Evolutionary conservation across 805 yeast genomes (phyloP), one percentile per base, ranked within the genome.

Genomic region (Ogataea chonburiensis): DNA sequence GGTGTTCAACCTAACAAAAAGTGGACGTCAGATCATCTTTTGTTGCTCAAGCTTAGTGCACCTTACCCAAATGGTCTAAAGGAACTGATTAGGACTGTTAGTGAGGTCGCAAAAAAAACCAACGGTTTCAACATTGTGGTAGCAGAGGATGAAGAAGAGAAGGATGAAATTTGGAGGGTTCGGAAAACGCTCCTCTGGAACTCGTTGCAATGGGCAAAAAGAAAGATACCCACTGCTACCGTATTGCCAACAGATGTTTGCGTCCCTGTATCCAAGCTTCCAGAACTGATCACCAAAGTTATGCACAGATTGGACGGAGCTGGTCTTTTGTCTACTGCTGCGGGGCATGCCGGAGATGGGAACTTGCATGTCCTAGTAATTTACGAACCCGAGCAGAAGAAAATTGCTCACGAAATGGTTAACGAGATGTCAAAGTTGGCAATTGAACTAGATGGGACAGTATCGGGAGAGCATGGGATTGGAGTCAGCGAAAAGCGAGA

Each of bases 401-500:
- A 62, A 1, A 58, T 56, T 15, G 80, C 77, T 3, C 71, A 73
- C 40, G 50, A 55, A 9, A 50, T 81, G 9, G 79, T 81, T 10
- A 68, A 71, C 17, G 66, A 73, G 33, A 78, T 86, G 82, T 83
- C 82, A 31, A 53, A 68, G 28, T 56, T 79, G 25, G 94, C 91
- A 0, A 61, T 86, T 12, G 71, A 64, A 1, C 71, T 79, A 24
- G 94, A 85, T 35, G 94, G 95, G 2, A 86, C 95, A 2, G 79
- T 87, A 47, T 81, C 88, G 4, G 95, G 95, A 22, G 95, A 86
- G 53, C 95, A 86, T 55, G 95, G 95, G 10, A 75, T 86, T 24
- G 95, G 95, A 7, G 71, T 80, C 27, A 89, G 91, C 23, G 60
- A 56, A 30, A 86, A 86, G 53, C 62, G 89, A 45, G 73, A 71